Base-by-base conservation (phyloP, 2,329 filamentous ascomycete species). In the Endoconidiophora polonica region DNA sequence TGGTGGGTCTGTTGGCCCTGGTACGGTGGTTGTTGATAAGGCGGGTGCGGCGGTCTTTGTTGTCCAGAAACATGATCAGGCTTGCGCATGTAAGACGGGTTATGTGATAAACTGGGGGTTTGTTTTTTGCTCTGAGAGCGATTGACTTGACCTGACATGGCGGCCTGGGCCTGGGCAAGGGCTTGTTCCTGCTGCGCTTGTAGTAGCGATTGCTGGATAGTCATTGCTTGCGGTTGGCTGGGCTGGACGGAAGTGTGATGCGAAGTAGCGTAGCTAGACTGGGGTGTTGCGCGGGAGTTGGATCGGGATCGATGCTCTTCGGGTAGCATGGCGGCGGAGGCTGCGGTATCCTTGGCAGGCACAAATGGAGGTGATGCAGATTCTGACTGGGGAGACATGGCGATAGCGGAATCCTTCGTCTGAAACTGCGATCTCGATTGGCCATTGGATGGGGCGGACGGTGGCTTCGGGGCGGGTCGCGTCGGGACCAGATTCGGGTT, bases 181-280 rank as follows among this genome's bases (percentile, higher is more conserved):
- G 85, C 83, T 59, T 88, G 83, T 59, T 93, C 83, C 61, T 94
- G 87, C 61, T 94, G 86, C 58, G 91, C 86, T 58, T 91, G 81
- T 62, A 77, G 65, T 46, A 79, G 60, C 16, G 40, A 44, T 18
- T 53, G 51, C 57, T 80, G 76, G 57, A 79, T 79, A 4, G 68
- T 61, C 9, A 64, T 66, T 18, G 67, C 63, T 54, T 72, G 70
- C 18, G 62, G 59, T 20, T 66, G 60, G 16, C 63, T 56, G 20
- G 57, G 55, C 47, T 46, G 51, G 10, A 29, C 37, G 6, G 52
- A 47, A 5, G 29, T 39, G 20, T 47, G 52, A 26, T 42, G 44
- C 24, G 36, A 23, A n/a, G 47, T 68, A 65, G n/a, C 68, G 65
- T n/a, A 65, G 59, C 57, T 72, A 73, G 1, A 71, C 68, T 33